Base-by-base conservation (phyloP, 1,284 basidiomycete genomes). In the Hemileia vastatrix region DNA sequence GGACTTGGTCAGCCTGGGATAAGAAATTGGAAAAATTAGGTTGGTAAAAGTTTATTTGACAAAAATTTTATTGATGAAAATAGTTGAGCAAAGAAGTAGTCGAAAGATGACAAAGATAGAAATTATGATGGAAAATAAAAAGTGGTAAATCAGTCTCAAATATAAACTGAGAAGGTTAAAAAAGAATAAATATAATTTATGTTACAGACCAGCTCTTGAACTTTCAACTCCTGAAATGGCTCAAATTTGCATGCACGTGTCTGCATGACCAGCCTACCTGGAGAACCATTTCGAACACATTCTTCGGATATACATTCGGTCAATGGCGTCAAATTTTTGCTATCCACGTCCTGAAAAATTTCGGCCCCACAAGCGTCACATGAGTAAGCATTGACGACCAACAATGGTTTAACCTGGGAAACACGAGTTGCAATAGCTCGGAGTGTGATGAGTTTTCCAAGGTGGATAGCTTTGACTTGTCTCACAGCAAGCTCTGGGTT, bases 301-400 rank as follows among this genome's bases (percentile, higher is more conserved):
- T 88, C 85, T 9, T 65, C 61, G 18, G 67, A 67, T 27, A 71
- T 68, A 76, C 95, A 99, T 70, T 91, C 87, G 9, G 82, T 78
- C 52, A 97, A 84, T 0, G 95, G 95, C 1, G 86, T 84, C 76
- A 97, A 96, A 31, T 89, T 85, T 74, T 93, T 90, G 71, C 86
- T 86, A 15, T 86, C 86, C 64, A 98, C 91, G 72, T 98, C 92
- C 77, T 98, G 92, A 81, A 99, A 99, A 40, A 94, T 94, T 77
- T 99, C 95, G 54, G 90, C 90, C 52, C 95, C 95, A 75, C 95
- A 99, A 56, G 90, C 86, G 76, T 98, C 95, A 79, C 95, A 99
- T 0, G 95, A 95, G 77, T 97, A 98, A 31, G 94, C 95, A 77
- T 96, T 96, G 74, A 98, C 93, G 68, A 90, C 86, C 9, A 99